phyloP scores from a whole-genome alignment of 768 basidiomycete species.

The Mycena capillaripes region DNA sequence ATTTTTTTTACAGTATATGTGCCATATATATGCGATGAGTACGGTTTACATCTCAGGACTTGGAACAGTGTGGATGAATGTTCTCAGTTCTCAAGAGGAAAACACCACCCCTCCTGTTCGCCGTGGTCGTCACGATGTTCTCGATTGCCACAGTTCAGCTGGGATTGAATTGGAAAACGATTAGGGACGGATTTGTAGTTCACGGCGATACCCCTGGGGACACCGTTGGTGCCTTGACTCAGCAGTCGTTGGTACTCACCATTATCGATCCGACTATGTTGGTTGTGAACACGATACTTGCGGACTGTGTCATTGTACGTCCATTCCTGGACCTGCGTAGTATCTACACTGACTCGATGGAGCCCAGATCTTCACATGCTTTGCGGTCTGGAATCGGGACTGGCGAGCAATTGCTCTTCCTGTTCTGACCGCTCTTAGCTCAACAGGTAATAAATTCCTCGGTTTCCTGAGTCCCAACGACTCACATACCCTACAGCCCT shows the following conservation, averaged over 20 bases:
- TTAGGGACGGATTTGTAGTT: background rate
- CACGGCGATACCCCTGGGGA: background rate
- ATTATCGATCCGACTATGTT: background rate
- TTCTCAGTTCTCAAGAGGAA: background rate
- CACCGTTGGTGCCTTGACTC: background rate
- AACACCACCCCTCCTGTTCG: background rate
- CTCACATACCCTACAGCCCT: too few relatives aligned
- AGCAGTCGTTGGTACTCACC: background rate
- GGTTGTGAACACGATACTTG: background rate
- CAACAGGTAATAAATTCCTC: background rate
- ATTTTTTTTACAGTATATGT: too few relatives aligned
- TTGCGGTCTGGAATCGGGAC: constrained; percentile 5
- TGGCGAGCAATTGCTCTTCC: constrained; percentile 6
- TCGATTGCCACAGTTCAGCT: background rate
- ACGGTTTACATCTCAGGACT: background rate
- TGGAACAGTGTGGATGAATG: background rate
- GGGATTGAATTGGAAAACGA: background rate
- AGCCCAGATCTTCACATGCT: background rate
- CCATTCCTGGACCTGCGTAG: background rate
- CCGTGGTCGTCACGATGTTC: background rate
- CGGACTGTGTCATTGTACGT: background rate
- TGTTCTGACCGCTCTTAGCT: background rate
- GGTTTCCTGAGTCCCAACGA: too few relatives aligned
- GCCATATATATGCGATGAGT: too few relatives aligned
- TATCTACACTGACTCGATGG: background rate